Base-by-base conservation (phyloP, 306 rosid genomes). In the Malus fusca region DNA sequence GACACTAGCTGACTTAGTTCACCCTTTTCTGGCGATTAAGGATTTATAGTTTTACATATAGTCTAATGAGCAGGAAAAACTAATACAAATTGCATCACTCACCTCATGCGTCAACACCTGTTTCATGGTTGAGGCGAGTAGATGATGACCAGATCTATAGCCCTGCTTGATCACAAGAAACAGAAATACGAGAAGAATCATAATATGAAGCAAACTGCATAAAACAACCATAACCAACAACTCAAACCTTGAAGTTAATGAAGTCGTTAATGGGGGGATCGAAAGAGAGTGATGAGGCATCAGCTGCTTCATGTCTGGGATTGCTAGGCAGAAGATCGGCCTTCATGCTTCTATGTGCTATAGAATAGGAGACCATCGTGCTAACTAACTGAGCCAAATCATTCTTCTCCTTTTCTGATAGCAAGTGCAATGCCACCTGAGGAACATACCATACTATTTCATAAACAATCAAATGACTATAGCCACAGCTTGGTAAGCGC, bases 31-130 rank as follows among this genome's bases (percentile, higher is more conserved):
- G 55, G 55, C 15, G 5, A 48, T 48, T 51, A 51, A 51, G n/a
- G 19, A 51, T 51, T 51, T 51, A 14, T 42, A 42, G 44, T 9
- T 42, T 42, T 42, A 42, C 44, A 42, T 14, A 11, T 13, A 51
- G 56, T 51, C 56, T 51, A 13, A 17, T 4, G 19, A 51, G 56
- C 56, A 51, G 17, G 56, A 51, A 51, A 62, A 26, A 68, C 70
- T 48, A 60, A 77, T 12, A 76, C 23, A 75, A 74, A 68, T 61
- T 4, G 40, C 76, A 78, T 75, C 67, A 61, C 89, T 82, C 78
- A 94, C 98, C 96, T 94, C 97, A 23, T 90, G 96, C 66, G 84
- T 75, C 86, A 94, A 79, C 81, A 91, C 82, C 87, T 94, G 91
- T 86, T 92, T 94, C 97, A 94, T 80, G 33, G 98, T 78, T 74